Evolutionary conservation across 2,329 filamentous ascomycete species (phyloP), one percentile per base, ranked within the genome.

Genomic region (Plenodomus biglobosus): DNA sequence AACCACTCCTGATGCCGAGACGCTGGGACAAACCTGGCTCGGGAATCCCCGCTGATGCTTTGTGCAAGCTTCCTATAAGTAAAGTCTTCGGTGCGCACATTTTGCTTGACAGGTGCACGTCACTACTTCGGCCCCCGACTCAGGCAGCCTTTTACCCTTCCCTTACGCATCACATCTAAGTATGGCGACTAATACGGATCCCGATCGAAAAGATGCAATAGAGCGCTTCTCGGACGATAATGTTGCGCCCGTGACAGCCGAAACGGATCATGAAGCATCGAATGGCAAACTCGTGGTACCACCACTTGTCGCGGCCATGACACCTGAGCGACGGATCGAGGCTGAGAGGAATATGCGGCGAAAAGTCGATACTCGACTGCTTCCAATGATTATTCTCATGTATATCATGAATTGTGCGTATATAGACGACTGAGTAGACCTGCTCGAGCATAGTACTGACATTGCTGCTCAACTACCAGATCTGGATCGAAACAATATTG

Each of bases 371-470:
- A 59, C 79, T 17, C 79, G 86, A 42, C 50, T 90, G 68, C 75
- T 90, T 59, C 86, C 86, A 0, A 84, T 85, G 71, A 75, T 90
- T 48, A 82, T 90, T 40, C 68, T 90, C 55, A 87, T 90, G 74
- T 90, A 90, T 63, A 88, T 90, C 66, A 69, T 87, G 74, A 90
- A 90, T 72, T 90, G 68, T 87, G 16, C 22, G 24, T 18, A 19
- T 38, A 2, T 8, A 2, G 8, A 16, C 5, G 11, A 18, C n/a
- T 34, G 4, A 27, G 13, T 18, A 34, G 15, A 1, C 21, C 34
- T 4, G 5, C n/a, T 37, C 16, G 18, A 34, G 6, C 8, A 5
- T n/a, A 13, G 5, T 16, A 42, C 34, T 42, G 15, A 41, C 24
- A 34, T 32, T 19, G 24, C 44, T 11, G 3, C 8, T 32, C 27